Base-by-base conservation (phyloP, 2,329 filamentous ascomycete species). In the Paracamarosporium sp. region DNA sequence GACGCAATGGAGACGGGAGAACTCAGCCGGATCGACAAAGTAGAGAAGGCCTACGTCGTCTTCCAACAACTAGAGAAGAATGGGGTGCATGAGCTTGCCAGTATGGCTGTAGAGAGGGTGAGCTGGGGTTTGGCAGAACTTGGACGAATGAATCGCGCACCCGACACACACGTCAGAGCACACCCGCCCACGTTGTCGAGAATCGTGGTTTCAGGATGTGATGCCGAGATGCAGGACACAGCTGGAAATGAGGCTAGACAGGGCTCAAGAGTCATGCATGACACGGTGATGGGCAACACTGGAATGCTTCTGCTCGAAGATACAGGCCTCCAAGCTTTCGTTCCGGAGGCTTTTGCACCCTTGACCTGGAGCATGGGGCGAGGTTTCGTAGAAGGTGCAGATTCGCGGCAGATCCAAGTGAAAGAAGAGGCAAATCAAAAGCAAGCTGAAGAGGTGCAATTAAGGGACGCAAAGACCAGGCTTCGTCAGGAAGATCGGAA, bases 251-350 rank as follows among this genome's bases (percentile, higher is more conserved):
- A 65, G 53, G 61, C 61, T 48, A 60, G 58, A 33, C 59, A 55
- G 27, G 40, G 43, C 25, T 38, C 55, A 27, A 48, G 27, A 51
- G 63, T 31, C 51, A 67, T 64, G 56, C 68, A 57, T 15, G 77
- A 80, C 44, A 70, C 74, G 0, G 78, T 82, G 13, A 82, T 82
- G 81, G 78, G 79, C 15, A 76, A 78, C 48, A 80, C 78, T 2
- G 79, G 80, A 5, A 82, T 82, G 80, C 69, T 80, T 36, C 69
- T 82, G 1, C 73, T 82, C 27, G 81, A 83, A 61, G 80, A 82
- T 55, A 68, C 75, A 13, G 79, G 79, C 7, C 64, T 81, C 30
- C 80, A 82, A 48, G 66, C 67, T 22, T 72, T 75, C 54, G 60
- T 66, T 17, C 62, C 65, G 4, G 73, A 77, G 57, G 59, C 57